Evolutionary conservation across 2,329 filamentous ascomycete genomes (phyloP).

Genomic region (Alternaria incomplexa): DNA sequence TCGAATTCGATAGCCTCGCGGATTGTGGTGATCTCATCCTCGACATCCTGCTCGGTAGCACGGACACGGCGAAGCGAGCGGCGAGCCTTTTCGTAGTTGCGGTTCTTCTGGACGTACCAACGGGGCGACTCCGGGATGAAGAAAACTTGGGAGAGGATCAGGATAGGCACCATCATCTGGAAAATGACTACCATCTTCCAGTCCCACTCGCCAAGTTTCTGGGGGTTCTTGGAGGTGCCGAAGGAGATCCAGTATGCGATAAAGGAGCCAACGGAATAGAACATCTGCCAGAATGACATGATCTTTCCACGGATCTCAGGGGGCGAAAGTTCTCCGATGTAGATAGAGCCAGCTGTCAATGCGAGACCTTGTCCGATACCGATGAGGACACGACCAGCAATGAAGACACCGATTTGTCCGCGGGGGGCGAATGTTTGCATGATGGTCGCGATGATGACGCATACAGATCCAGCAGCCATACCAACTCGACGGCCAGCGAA

Average conservation of each 20-base stretch:
- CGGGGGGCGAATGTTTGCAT: constrained; percentile 70
- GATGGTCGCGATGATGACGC: constrained; percentile 72
- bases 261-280: constrained; percentile 69
- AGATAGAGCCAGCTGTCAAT: constrained; percentile 70
- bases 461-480: constrained; percentile 68
- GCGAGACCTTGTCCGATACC: constrained; percentile 74
- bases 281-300: constrained; percentile 74
- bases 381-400: constrained; percentile 71
- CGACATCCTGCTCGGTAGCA: constrained; percentile 68
- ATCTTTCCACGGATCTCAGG: constrained; percentile 69
- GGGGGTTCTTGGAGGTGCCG: constrained; percentile 63
- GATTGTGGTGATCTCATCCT: constrained; percentile 69
- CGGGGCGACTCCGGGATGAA: constrained; percentile 72
- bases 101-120: constrained; percentile 69
- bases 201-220: constrained; percentile 70
- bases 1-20: constrained; percentile 74
- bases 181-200: constrained; percentile 77
- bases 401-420: constrained; percentile 67
- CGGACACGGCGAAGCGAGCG: constrained; percentile 65
- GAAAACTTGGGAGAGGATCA: constrained; percentile 65
- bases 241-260: constrained; percentile 70
- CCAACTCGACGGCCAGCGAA: constrained; percentile 67
- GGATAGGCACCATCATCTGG: constrained; percentile 69
- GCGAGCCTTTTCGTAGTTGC: constrained; percentile 66
- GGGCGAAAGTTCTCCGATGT: constrained; percentile 72